phyloP scores from a whole-genome alignment of 805 yeast genomes.

The Cyberlindnera euphorbiiphila region DNA sequence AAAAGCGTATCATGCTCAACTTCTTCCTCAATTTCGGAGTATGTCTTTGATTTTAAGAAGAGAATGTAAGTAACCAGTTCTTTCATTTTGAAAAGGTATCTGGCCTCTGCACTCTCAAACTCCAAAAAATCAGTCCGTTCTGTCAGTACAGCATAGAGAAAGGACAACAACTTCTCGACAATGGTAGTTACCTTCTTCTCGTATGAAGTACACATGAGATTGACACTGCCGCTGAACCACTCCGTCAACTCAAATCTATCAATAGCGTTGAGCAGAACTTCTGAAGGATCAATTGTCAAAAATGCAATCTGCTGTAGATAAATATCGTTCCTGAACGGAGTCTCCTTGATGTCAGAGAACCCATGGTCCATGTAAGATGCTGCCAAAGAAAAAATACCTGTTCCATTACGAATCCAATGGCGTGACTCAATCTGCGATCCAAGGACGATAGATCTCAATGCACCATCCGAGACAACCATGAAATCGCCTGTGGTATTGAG shows the following conservation, averaged over 20 bases:
- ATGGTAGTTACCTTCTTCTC: slow-evolving; percentile 50
- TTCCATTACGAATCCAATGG: slow-evolving; percentile 74
- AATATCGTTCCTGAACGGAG: slow-evolving; percentile 68
- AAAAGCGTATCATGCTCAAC: slow-evolving; percentile 37
- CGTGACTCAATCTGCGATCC: slow-evolving; percentile 59
- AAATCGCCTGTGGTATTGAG: slow-evolving; percentile 33
- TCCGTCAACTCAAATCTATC: slow-evolving; percentile 56
- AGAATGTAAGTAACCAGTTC: slow-evolving; percentile 46
- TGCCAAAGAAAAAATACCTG: slow-evolving; percentile 47
- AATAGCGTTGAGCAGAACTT: slow-evolving; percentile 53
- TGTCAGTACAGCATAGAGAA: slow-evolving; percentile 62
- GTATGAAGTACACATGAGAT: slow-evolving; percentile 40
- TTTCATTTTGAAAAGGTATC: slow-evolving; percentile 30
- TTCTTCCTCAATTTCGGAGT: slow-evolving; percentile 43
- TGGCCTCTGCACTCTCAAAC: slow-evolving; percentile 30
- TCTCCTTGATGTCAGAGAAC: slow-evolving; percentile 35
- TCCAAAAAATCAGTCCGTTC: slow-evolving; percentile 63
- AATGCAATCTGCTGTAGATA: slow-evolving; percentile 62
- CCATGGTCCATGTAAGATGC: slow-evolving; percentile 40
- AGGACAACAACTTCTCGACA: slow-evolving; percentile 75
- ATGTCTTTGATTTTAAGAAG: slow-evolving; percentile 49
- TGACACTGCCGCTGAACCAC: slow-evolving; percentile 41
- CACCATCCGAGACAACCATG: slow-evolving; percentile 48
- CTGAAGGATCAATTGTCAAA: slow-evolving; percentile 44
- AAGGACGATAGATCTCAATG: slow-evolving; percentile 57